Evolutionary conservation across 768 basidiomycete genomes (phyloP), one percentile per base, ranked within the genome.

Genomic region (Kwoniella bestiolae): DNA sequence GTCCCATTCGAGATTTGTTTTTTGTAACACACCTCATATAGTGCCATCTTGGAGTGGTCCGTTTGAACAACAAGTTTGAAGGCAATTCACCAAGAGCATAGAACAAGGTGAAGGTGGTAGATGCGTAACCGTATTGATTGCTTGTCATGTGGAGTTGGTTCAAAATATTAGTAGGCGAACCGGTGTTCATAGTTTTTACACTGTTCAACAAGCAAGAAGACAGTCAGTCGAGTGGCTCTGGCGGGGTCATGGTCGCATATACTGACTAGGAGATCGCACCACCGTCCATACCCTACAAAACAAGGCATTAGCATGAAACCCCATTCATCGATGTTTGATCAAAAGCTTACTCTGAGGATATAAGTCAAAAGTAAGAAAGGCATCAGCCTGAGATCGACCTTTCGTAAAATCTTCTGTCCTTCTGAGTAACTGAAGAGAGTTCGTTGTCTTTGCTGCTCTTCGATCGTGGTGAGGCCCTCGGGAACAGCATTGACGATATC

Each of bases 1-100:
- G 12, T 31, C n/a, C 25, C n/a, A n/a, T n/a, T n/a, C n/a, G n/a
- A n/a, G n/a, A n/a, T n/a, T n/a, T n/a, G n/a, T n/a, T n/a, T n/a
- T n/a, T n/a, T n/a, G n/a, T n/a, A n/a, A n/a, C n/a, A n/a, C 29
- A 59, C 57, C 57, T 46, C 57, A 59, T 59, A 23, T 59, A 59
- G 45, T 59, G 57, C 57, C 57, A 59, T 57, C 73, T 60, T 14
- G 73, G 73, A n/a, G 71, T 75, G 9, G 66, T 55, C 63, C 68
- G 63, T 53, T 75, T 75, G 58, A 75, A 65, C 35, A 72, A 49
- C 8, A 75, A 25, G 31, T 75, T 75, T 1, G 65, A 67, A 2
- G 73, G 75, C 8, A 77, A 56, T 53, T 75, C 76, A 11, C 63
- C 45, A 2, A 75, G 25, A 26, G 71, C 62, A 66, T 69, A 75